Percentiles rank a stretch among this genome's conserved stretches.
Conservation (phyloP, 2,329 filamentous ascomycete genomes). For the Sporothrix euskadiensis region DNA sequence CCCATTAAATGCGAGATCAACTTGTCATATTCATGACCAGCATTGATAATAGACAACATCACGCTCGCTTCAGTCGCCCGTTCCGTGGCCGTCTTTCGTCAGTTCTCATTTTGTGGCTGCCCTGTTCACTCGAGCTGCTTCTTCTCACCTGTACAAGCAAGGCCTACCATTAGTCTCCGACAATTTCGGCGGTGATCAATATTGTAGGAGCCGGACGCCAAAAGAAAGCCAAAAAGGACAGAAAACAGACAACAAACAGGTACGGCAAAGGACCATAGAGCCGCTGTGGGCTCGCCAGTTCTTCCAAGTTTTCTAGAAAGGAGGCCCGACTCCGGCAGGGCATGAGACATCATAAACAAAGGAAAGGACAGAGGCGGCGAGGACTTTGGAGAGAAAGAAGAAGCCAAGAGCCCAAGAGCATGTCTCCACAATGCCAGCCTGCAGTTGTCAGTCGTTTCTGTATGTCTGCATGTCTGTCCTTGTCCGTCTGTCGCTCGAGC, state of each 20-base stretch:
- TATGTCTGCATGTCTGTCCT: not conserved
- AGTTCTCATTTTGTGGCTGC: constrained; percentile 29
- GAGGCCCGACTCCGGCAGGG: constrained; percentile 14
- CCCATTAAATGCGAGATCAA: not conserved
- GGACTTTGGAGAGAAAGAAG: not conserved
- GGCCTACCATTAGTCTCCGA: constrained; percentile 5
- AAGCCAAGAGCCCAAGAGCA: not conserved
- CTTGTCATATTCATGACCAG: not conserved
- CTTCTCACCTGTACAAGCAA: not conserved
- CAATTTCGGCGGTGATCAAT: constrained; percentile 29
- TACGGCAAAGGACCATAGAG: not conserved
- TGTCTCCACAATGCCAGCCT: not conserved
- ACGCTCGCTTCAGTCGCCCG: constrained; percentile 20
- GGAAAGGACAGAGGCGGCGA: not conserved
- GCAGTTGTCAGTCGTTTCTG: not conserved
- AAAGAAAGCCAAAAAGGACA: not conserved
- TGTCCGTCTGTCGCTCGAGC: constrained; percentile 3
- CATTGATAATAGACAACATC: not conserved
- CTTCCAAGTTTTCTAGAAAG: constrained; percentile 23
- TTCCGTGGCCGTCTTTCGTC: not conserved
- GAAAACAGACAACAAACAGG: not conserved
- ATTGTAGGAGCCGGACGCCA: not conserved
- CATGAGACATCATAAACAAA: constrained; percentile 27
- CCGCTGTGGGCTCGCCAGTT: not conserved
- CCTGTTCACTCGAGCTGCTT: constrained; percentile 6